Evolutionary conservation across 108 stramenopile genomes (phyloP).

Genomic region (Skeletonema grethae): DNA sequence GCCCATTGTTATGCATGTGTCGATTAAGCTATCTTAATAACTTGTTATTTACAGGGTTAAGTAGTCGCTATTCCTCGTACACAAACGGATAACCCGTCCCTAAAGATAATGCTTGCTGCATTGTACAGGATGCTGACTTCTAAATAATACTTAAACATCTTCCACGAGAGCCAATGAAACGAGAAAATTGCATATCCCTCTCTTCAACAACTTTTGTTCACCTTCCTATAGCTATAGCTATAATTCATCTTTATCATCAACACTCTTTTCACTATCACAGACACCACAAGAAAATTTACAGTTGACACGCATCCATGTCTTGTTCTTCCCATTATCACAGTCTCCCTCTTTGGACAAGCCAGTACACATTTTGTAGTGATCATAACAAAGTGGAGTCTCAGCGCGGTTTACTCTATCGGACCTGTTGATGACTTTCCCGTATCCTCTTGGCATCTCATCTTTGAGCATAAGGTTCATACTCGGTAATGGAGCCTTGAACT

Average conservation of each 20-base stretch:
- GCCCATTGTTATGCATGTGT: too few species aligned
- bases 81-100: too few species aligned
- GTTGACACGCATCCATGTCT: conserved; percentile 34
- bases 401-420: conserved; percentile 40
- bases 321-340: conserved; percentile 26
- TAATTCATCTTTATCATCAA: not conserved
- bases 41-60: too few species aligned
- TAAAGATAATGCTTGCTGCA: too few species aligned
- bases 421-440: conserved; percentile 50
- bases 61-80: too few species aligned
- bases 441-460: conserved; percentile 71
- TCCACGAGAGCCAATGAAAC: not conserved
- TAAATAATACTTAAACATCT: not conserved
- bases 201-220: not conserved
- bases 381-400: conserved; percentile 45
- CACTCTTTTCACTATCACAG: conserved; percentile 33
- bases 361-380: conserved; percentile 41
- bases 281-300: conserved; percentile 42
- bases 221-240: not conserved
- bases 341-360: conserved; percentile 17
- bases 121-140: too few species aligned
- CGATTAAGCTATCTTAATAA: too few species aligned
- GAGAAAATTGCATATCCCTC: not conserved
- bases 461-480: conserved; percentile 37
- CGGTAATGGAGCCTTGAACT: conserved; percentile 29